phyloP scores from a whole-genome alignment of 345 rosid species.

The Eucalyptus regnans region DNA sequence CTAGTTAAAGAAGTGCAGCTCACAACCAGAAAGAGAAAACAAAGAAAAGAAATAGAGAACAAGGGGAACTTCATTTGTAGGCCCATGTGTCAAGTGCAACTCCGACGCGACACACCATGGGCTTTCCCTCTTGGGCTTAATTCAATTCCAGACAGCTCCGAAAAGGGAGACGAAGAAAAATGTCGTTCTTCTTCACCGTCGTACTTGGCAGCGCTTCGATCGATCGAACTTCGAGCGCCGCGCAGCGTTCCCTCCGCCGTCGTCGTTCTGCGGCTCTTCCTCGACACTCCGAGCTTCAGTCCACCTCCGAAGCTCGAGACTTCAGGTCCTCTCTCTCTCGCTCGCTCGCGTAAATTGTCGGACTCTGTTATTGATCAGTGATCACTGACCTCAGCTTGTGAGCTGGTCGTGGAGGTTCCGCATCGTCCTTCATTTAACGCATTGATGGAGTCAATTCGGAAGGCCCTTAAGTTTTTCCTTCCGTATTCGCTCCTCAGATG shows the following conservation, averaged over 20 bases:
- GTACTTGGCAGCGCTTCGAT: not conserved
- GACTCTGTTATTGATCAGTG: not conserved
- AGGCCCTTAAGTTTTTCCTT: not conserved
- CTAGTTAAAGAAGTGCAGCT: not conserved
- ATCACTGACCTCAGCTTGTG: not conserved
- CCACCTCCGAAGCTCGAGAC: not conserved
- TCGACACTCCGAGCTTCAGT: not conserved
- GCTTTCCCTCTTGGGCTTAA: not conserved
- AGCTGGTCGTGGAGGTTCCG: not conserved
- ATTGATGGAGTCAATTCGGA: not conserved
- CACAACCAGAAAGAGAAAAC: not conserved
- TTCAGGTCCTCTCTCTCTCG: not conserved
- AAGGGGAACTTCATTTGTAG: not conserved
- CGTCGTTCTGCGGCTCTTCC: not conserved
- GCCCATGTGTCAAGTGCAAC: not conserved
- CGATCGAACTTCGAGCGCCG: not conserved
- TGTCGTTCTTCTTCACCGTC: not conserved
- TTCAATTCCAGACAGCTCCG: not conserved
- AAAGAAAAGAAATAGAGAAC: not conserved
- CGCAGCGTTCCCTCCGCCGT: not conserved
- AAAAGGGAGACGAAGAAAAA: not conserved
- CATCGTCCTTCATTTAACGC: not conserved
- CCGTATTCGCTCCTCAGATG: not conserved
- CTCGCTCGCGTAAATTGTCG: not conserved
- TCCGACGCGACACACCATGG: not conserved